Percentiles rank a stretch among this genome's conserved stretches.
phyloP scores from a whole-genome alignment of 208 protist genomes.

The Trypanosoma theileri region DNA sequence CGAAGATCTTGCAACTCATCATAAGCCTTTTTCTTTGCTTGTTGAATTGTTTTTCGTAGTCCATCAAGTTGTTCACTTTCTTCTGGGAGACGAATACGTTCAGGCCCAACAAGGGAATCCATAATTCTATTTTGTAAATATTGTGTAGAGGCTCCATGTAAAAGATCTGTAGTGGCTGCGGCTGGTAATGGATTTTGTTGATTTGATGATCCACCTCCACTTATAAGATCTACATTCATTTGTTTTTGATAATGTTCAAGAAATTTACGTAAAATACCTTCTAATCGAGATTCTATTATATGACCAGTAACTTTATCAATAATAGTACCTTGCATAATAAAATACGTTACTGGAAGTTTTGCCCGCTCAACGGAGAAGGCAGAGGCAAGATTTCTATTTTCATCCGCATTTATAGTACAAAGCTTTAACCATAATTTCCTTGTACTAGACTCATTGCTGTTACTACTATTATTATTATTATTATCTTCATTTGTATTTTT shows the following conservation, averaged over 20 bases:
- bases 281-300: slow-evolving; percentile 51
- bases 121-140: slow-evolving; percentile 78
- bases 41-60: slow-evolving; percentile 69
- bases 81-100: slow-evolving; percentile 80
- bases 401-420: slow-evolving; percentile 83
- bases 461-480: slow-evolving; percentile 12
- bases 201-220: slow-evolving; percentile 11
- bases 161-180: slow-evolving; percentile 67
- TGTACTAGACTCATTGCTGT: background rate
- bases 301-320: slow-evolving; percentile 78
- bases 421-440: slow-evolving; percentile 71
- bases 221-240: slow-evolving; percentile 79
- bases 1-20: slow-evolving; percentile 68
- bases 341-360: slow-evolving; percentile 85
- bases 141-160: slow-evolving; percentile 68
- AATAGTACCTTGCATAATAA: slow-evolving; percentile 89
- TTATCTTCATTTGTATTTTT: background rate
- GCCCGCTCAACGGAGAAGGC: slow-evolving; percentile 85
- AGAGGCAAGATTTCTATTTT: slow-evolving; percentile 84
- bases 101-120: slow-evolving; percentile 57
- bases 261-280: slow-evolving; percentile 78
- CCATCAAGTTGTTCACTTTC: slow-evolving; percentile 77
- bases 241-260: slow-evolving; percentile 86
- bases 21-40: slow-evolving; percentile 81
- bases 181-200: slow-evolving; percentile 50